Conservation (phyloP, 225 moss, liverwort and hornwort genomes). For the Polytrichum commune region DNA sequence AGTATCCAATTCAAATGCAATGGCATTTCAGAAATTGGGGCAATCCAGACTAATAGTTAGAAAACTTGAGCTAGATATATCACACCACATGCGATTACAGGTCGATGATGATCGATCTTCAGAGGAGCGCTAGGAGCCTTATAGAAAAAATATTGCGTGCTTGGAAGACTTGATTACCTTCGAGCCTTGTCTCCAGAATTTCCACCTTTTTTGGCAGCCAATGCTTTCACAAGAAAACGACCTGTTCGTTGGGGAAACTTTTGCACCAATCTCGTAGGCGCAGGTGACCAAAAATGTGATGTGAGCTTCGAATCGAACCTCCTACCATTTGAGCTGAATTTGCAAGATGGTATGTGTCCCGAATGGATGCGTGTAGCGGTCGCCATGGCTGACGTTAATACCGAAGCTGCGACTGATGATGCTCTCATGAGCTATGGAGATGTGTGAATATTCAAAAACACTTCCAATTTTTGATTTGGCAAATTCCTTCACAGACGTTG, state of each 20-base stretch:
- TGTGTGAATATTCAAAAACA: no score
- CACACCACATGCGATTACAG: no score
- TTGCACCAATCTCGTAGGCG: not conserved
- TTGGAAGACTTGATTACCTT: conserved; percentile 22
- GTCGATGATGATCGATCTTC: no score
- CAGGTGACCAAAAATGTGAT: not conserved
- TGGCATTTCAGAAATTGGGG: no score
- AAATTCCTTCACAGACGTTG: no score
- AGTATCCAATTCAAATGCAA: no score
- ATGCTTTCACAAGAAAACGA: conserved; percentile 27
- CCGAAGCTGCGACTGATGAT: no score
- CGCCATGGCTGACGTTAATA: not conserved
- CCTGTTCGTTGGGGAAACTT: not conserved
- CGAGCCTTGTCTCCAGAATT: conserved; percentile 59
- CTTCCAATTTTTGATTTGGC: no score
- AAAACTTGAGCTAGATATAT: no score
- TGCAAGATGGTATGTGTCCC: not conserved
- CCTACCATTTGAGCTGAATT: not conserved
- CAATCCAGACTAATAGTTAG: no score
- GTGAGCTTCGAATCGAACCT: not conserved
- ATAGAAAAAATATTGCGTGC: not conserved
- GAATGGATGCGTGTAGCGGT: not conserved
- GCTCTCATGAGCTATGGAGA: no score
- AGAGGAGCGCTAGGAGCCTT: no score
- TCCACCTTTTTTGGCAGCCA: conserved; percentile 53